Conservation (phyloP, 2,329 filamentous ascomycete genomes). For the Drechslera avenae region DNA sequence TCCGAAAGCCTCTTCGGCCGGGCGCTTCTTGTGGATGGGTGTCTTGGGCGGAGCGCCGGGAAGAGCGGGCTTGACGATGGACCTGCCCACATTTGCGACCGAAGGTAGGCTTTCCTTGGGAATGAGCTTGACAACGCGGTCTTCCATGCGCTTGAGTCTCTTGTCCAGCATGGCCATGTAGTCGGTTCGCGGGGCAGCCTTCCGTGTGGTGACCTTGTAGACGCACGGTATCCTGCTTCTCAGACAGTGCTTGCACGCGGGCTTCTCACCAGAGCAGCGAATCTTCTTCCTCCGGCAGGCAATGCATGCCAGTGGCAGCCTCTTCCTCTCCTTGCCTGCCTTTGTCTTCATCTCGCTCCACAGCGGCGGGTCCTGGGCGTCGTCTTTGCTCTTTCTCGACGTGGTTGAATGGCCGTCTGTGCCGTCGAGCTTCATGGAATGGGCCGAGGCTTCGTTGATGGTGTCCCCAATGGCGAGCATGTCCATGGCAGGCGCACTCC, state of each 20-base stretch:
- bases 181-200: conserved; percentile 91
- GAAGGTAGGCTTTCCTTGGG: conserved; percentile 81
- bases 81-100: conserved; percentile 71
- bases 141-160: conserved; percentile 94
- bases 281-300: conserved; percentile 98
- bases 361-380: conserved; percentile 46
- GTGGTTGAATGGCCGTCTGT: conserved; percentile 26
- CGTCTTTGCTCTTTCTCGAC: conserved; percentile 38
- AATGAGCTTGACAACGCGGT: conserved; percentile 93
- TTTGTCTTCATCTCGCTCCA: conserved; percentile 62
- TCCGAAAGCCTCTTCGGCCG: conserved; percentile 85
- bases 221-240: conserved; percentile 93
- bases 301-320: conserved; percentile 90
- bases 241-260: conserved; percentile 94
- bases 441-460: conserved; percentile 31
- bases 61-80: conserved; percentile 80
- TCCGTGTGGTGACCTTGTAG: conserved; percentile 94
- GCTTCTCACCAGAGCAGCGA: conserved; percentile 95
- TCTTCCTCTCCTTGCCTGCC: conserved; percentile 93
- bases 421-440: conserved; percentile 35
- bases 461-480: conserved; percentile 39
- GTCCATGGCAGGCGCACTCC: conserved; percentile 39
- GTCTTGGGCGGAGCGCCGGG: conserved; percentile 63
- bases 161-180: conserved; percentile 99
- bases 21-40: conserved; percentile 73